Base-by-base conservation (phyloP, 2,329 filamentous ascomycete species). In the Neonectria ditissima region DNA sequence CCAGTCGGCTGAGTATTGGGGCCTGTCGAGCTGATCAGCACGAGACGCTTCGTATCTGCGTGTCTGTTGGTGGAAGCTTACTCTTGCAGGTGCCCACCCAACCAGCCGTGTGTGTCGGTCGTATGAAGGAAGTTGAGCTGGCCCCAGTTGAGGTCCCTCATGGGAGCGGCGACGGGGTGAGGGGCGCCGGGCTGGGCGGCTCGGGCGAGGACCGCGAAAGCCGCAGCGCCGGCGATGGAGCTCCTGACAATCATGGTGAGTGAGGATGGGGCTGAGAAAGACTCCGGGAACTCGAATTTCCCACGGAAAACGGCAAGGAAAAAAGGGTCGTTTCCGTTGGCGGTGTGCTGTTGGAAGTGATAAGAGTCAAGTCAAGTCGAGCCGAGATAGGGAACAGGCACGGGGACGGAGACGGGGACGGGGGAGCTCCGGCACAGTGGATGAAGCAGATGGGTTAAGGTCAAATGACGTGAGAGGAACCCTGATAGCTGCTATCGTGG, bases 121-220 rank as follows among this genome's bases (percentile, higher is more conserved):
- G 96, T 98, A 75, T 97, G 94, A n/a, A 99, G 81, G 78, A 97
- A 97, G 83, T 98, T 98, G 74, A 98, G 86, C 77, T 97, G 91
- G n/a, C 92, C 94, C 93, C 94, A 97, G 72, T 89, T 87, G 57
- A 99, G 84, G 70, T 93, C 87, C 73, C 95, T 90, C 80, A 98
- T 87, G 48, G 94, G 94, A 59, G 91, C 93, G 61, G 89, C 86
- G 63, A 95, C 86, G 8, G 96, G 93, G 43, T 86, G 80, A n/a
- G 90, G 90, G 56, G 95, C 93, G 60, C 88, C 89, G 10, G 95
- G 95, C 78, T 99, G 96, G 63, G 89, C 85, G 20, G 82, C 83
- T 52, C 79, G 75, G 32, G 77, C 80, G 57, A 78, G 75, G 52
- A 75, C 75, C 57, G 79, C 75, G 59, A 83, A 63, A 43, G 75